Percentiles rank a stretch among this genome's conserved stretches.
Conservation (phyloP, 2,329 filamentous ascomycete species). For the Aspergillus transmontanensis region DNA sequence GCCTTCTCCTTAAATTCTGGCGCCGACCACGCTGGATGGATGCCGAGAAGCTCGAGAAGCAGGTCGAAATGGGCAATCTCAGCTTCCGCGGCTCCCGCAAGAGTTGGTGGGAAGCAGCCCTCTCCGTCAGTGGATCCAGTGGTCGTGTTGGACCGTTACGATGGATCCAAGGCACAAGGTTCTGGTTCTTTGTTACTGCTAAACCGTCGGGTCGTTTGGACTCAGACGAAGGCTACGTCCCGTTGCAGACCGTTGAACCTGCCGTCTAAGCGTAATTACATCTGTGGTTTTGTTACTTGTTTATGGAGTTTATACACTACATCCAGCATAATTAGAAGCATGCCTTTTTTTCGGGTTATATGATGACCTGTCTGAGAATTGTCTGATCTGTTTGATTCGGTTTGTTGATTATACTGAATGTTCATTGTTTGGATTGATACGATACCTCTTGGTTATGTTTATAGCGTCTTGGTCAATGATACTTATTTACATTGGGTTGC, state of each 20-base stretch:
- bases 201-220: conserved; percentile 23
- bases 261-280: conserved; percentile 16
- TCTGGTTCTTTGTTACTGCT: conserved; percentile 35
- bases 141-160: conserved; percentile 20
- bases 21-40: conserved; percentile 84
- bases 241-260: conserved; percentile 48
- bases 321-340: conserved; percentile 3
- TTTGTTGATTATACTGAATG: not conserved
- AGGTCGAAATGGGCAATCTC: conserved; percentile 42
- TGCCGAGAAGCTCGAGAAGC: conserved; percentile 64
- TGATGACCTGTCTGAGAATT: not conserved
- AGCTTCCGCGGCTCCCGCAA: conserved; percentile 20
- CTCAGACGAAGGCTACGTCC: conserved; percentile 48
- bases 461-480: conserved; percentile 4
- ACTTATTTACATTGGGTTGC: not conserved
- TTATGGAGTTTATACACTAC: conserved; percentile 5
- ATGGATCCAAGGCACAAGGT: conserved; percentile 21
- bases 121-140: conserved; percentile 22
- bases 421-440: conserved; percentile 6
- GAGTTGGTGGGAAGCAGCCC: conserved; percentile 36
- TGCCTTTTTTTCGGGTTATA: not conserved
- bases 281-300: not conserved
- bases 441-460: conserved; percentile 14
- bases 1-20: conserved; percentile 85
- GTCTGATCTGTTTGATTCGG: not conserved